These are phyloP conservation scores for Parathielavia hyrcaniae DNA, from an alignment of 495 filamentous ascomycete genomes.

Conservation along the genomic window DNA sequence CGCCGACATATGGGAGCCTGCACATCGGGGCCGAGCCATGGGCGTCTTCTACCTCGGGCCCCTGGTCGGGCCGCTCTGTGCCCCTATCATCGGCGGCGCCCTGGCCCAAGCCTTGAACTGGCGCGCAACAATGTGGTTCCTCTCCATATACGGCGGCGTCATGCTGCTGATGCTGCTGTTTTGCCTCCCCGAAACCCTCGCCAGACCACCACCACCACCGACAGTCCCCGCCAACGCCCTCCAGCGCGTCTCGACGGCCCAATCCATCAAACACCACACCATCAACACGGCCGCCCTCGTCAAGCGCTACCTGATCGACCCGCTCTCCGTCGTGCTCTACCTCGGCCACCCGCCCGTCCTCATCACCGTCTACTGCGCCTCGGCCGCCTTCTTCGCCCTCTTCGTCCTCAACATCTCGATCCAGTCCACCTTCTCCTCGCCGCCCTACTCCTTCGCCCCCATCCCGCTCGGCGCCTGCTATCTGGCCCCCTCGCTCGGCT, in stretches of 20 bases:
- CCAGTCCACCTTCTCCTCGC: conserved; percentile 61
- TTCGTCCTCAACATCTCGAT: conserved; percentile 86
- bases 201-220: conserved; percentile 18
- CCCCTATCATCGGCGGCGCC: conserved; percentile 81
- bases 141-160: conserved; percentile 66
- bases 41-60: conserved; percentile 88
- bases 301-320: conserved; percentile 70
- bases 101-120: conserved; percentile 67
- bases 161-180: conserved; percentile 58
- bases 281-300: conserved; percentile 47
- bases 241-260: conserved; percentile 52
- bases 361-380: conserved; percentile 74
- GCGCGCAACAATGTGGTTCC: conserved; percentile 85
- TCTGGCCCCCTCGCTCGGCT: conserved; percentile 74
- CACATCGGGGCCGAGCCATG: conserved; percentile 82
- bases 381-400: conserved; percentile 72
- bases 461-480: conserved; percentile 77
- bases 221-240: background rate
- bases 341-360: conserved; percentile 75
- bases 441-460: conserved; percentile 69
- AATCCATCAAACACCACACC: conserved; percentile 53
- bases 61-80: conserved; percentile 73
- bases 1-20: conserved; percentile 81
- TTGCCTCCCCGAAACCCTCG: conserved; percentile 64
- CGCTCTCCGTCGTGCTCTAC: conserved; percentile 69